Base-by-base conservation (phyloP, 352 stramenopile genomes). In the Phytophthora lateralis region DNA sequence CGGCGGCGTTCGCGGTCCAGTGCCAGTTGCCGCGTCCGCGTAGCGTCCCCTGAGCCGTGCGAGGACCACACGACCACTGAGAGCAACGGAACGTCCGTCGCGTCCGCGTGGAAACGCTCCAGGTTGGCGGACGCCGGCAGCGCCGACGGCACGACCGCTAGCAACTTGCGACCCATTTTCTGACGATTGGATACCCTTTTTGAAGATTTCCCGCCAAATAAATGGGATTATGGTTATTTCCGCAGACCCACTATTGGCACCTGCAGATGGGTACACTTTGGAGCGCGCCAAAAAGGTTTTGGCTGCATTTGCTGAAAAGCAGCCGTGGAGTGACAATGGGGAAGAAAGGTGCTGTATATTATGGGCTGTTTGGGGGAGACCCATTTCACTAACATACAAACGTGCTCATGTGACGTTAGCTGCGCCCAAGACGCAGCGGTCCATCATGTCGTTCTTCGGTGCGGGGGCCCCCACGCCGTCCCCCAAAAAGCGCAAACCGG, bases 361-460 rank as follows among this genome's bases (percentile, higher is more conserved):
- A 15, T 18, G n/a, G 37, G 37, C 4, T n/a, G 2, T 41, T 41
- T 21, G 17, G 39, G 3, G 17, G 17, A 20, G 38, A 20, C 14
- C 14, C 6, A 18, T 42, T 20, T 11, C n/a, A 11, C 37, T 42
- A 4, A 42, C 37, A 11, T 34, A 7, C 11, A 11, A 29, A 42
- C 21, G 4, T 48, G 44, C 6, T 4, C n/a, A 30, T 20, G 27
- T 32, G 4, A 37, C 42, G 68, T 55, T 30, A 24, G 51, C 63
- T 20, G 38, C 35, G 8, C 26, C 60, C 32, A 85, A 78, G 62
- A 46, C 57, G 64, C 83, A 92, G 70, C 65, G 75, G 49, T 88
- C 81, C 26, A 90, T 92, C 74, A 82, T 50, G 79, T 78, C 82
- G 55, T 92, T 92, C 66, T 92, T 92, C 46, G 71, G 72, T 4